Evolutionary conservation across 1,284 basidiomycete genomes (phyloP), one percentile per base, ranked within the genome.

Genomic region (Porodaedalea pini): DNA sequence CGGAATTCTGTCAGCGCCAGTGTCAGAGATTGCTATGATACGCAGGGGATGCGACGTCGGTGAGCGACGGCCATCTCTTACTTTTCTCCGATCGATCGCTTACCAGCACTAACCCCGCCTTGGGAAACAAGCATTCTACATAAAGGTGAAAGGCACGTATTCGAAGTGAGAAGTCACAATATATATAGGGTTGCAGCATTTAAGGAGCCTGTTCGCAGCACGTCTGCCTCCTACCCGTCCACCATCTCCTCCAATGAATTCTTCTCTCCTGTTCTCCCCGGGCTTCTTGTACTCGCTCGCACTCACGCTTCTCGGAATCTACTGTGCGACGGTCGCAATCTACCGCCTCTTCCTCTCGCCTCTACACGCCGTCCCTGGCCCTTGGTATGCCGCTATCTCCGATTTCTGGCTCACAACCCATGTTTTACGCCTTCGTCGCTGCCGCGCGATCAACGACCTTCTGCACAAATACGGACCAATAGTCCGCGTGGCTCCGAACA

Each of bases 321-420:
- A 56, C 34, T 25, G 39, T 41, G 36, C 43, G 13, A 4, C 25
- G 15, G 10, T 56, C 11, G 54, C 58, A 15, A 21, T 50, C 15
- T 62, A 64, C 36, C 60, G 56, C 25, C 32, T 63, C 27, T 59
- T 56, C 43, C 41, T 64, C 36, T 63, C 63, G 4, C 65, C 65
- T 7, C 60, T 66, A 45, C 59, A 54, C 19, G 41, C 32, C 6
- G 57, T 66, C 40, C 65, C 65, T 17, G 65, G 65, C 17, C 65
- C 65, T 3, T 66, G 65, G 63, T 66, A 66, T 50, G 62, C 63
- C 17, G 61, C 62, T 4, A 45, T 61, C 7, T 63, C 65, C 17
- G 58, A 61, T 13, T 37, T 57, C 48, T 66, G 63, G 63, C 41
- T 63, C 23, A 57, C 49, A 5, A 36, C 58, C 13, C 61, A 64